These are phyloP conservation scores for Pseudogymnoascus sp. DNA, from an alignment of 2,329 filamentous ascomycete species.

Conservation along the genomic window DNA sequence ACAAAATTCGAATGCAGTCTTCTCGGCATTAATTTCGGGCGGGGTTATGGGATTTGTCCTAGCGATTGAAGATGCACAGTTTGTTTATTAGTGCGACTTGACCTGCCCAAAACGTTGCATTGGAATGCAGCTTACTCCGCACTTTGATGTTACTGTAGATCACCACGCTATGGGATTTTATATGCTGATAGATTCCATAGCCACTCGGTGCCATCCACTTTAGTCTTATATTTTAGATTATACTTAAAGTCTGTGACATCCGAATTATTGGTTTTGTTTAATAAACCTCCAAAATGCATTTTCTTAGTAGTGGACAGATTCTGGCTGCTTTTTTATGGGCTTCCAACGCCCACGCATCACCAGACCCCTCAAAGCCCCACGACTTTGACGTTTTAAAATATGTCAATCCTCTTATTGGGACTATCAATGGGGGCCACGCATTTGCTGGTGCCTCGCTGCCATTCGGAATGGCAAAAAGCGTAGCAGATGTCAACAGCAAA, in stretches of 20 bases:
- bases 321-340: not conserved
- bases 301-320: not conserved
- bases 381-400: constrained; percentile 35
- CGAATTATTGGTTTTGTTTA: not conserved
- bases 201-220: not conserved
- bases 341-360: not conserved
- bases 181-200: not conserved
- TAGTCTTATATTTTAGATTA: not conserved
- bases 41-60: not conserved
- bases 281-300: not conserved
- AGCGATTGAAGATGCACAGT: not conserved
- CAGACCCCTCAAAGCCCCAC: not conserved
- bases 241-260: not conserved
- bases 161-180: not conserved
- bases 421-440: constrained; percentile 49
- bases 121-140: not conserved
- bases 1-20: not conserved
- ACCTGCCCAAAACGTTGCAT: not conserved
- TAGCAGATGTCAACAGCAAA: constrained; percentile 45
- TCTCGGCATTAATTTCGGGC: not conserved
- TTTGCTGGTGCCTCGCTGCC: constrained; percentile 51
- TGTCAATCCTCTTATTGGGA: constrained; percentile 49
- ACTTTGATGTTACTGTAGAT: constrained; percentile 2
- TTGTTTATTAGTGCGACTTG: not conserved
- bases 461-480: constrained; percentile 45